Conservation (phyloP, 2,329 filamentous ascomycete species). For the Fusarium nodosum region DNA sequence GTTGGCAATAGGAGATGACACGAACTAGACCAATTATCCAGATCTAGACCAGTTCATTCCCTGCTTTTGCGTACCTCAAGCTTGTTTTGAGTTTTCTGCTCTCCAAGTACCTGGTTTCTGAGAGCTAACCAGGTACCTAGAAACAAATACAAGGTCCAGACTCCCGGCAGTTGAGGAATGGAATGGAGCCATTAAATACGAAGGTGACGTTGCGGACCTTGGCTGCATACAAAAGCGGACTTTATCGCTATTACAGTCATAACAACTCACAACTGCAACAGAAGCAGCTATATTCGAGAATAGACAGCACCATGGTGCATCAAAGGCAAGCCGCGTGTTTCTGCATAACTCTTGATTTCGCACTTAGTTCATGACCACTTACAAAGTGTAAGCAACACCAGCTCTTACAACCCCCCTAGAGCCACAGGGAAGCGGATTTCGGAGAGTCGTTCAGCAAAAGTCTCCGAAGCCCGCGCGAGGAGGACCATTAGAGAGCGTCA, state of each 20-base stretch:
- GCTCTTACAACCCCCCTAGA: conserved; percentile 6
- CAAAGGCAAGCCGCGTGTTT: not conserved
- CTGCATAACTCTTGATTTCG: not conserved
- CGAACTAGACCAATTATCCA: not conserved
- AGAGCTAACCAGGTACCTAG: not conserved
- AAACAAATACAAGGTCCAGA: not conserved
- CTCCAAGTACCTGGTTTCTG: not conserved
- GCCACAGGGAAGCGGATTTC: not conserved
- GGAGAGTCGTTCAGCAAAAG: not conserved
- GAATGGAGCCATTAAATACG: not conserved
- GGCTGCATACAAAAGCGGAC: not conserved
- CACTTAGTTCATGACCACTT: not conserved
- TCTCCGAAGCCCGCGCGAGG: conserved; percentile 11
- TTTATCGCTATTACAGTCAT: not conserved
- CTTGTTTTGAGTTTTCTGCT: not conserved
- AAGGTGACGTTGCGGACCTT: not conserved
- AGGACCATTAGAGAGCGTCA: conserved; percentile 10
- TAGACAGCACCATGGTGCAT: not conserved
- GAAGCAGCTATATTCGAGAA: not conserved
- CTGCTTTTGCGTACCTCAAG: not conserved
- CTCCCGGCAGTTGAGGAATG: not conserved
- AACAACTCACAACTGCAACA: not conserved
- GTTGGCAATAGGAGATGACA: not conserved
- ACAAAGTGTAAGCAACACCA: not conserved
- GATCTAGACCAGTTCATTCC: not conserved